Percentiles rank a stretch among this genome's conserved stretches.
phyloP scores from a whole-genome alignment of 768 basidiomycete species.

The Tulasnella sp. region DNA sequence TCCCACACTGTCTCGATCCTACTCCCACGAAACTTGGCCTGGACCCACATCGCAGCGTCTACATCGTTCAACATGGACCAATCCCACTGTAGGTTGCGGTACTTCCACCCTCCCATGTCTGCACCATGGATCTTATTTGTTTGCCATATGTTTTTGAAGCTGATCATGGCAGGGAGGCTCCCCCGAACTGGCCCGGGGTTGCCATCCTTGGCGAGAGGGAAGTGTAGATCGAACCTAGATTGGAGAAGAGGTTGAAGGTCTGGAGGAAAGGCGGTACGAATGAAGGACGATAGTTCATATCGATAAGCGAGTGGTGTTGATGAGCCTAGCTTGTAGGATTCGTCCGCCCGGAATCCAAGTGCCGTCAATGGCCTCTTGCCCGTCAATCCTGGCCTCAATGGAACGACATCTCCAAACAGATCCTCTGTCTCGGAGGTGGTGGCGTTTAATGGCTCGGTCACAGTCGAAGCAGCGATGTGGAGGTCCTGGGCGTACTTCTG shows the following conservation, averaged over 20 bases:
- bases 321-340: conserved; percentile 4
- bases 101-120: background rate
- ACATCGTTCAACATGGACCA: conserved; percentile 4
- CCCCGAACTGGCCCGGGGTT: no score
- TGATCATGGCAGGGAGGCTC: no score
- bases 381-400: no score
- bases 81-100: background rate
- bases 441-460: no score
- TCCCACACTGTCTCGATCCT: conserved; percentile 10
- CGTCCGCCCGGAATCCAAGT: conserved; percentile 9
- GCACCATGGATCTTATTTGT: background rate
- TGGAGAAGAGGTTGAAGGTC: background rate
- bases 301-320: background rate
- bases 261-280: conserved; percentile 1
- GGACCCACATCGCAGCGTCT: background rate
- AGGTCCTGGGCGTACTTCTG: no score
- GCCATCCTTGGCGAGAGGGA: no score
- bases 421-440: no score
- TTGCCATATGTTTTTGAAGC: background rate
- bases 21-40: conserved; percentile 1
- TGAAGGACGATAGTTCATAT: background rate
- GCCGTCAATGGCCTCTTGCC: background rate
- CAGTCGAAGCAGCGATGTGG: no score
- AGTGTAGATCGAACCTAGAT: no score
- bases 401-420: no score